A percentile compares a stretch with the other conserved stretches of the same genome.
These are phyloP conservation scores for Acer yangbiense DNA, from an alignment of 345 rosid species.

Conservation along the genomic window DNA sequence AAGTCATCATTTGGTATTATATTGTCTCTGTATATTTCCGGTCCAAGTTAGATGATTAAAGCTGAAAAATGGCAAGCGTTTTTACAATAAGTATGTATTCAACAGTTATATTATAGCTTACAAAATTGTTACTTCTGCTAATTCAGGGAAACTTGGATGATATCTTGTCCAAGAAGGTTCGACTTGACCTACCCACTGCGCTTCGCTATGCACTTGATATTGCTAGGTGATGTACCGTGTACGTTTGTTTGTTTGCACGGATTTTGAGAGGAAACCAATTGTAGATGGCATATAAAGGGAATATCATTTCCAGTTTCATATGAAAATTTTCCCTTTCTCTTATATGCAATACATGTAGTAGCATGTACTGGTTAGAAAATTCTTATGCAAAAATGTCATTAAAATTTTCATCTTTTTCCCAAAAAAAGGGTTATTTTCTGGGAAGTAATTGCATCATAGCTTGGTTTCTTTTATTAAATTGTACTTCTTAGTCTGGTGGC, in stretches of 20 bases:
- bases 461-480: too few relatives aligned
- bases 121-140: neutral
- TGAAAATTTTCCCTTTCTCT: neutral
- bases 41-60: neutral
- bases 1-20: neutral
- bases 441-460: too few relatives aligned
- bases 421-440: too few relatives aligned
- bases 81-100: neutral
- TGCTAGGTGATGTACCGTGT: conserved; percentile 49
- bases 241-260: neutral
- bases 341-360: neutral
- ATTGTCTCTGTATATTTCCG: neutral
- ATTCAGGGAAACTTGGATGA: conserved; percentile 47
- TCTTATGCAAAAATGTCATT: neutral
- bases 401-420: neutral
- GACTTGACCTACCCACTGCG: conserved; percentile 49
- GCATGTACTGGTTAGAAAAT: neutral
- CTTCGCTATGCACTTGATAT: conserved; percentile 61
- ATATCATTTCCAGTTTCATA: neutral
- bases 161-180: conserved; percentile 34
- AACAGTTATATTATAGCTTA: neutral
- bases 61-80: neutral
- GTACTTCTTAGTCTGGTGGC: too few relatives aligned
- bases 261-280: neutral
- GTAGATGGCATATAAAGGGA: neutral